Base-by-base conservation (phyloP, 768 basidiomycete genomes). In the Tulasnella sp. region DNA sequence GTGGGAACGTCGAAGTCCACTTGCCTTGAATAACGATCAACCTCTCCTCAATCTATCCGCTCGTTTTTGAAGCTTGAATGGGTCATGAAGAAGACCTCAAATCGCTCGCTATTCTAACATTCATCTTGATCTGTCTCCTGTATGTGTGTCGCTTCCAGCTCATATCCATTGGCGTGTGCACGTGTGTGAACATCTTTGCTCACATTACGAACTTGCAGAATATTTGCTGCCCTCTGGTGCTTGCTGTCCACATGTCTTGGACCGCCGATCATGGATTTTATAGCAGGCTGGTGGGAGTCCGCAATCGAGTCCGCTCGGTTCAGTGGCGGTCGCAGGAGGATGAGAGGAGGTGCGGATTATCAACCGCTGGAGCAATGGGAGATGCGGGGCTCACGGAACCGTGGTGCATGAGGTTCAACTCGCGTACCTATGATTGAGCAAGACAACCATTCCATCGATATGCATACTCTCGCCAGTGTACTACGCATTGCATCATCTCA, bases 1-100 rank as follows among this genome's bases (percentile, higher is more conserved):
- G 34, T 38, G 34, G 34, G 34, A 73, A 75, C 49, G 73, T 74
- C 30, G 83, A 85, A 64, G 75, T 80, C 43, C 70, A 80, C 79
- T 2, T 83, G 83, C 82, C 73, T 76, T 8, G 79, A 76, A 24
- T 58, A 61, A 41, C 34, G 50, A 1, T 38, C 60, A n/a, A 19
- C 51, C 34, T 41, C 38, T 17, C 21, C 44, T 10, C 42, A 17
- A 31, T 41, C 52, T 5, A 42, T 43, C 49, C 60, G 45, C 54
- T 25, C 24, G 8, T 51, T 30, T 27, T 59, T 22, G 31, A 19
- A 34, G 61, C 17, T 45, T 29, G 45, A 27, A 58, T 48, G 45
- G 48, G 22, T 34, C 17, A 24, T 29, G 50, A 52, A 25, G 56
- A 58, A 48, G 56, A 58, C 22, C 56, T 58, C 25, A 48, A 42